Evolutionary conservation across 2,329 filamentous ascomycete species (phyloP), one percentile per base, ranked within the genome.

Genomic region (Pseudonectria buxi): DNA sequence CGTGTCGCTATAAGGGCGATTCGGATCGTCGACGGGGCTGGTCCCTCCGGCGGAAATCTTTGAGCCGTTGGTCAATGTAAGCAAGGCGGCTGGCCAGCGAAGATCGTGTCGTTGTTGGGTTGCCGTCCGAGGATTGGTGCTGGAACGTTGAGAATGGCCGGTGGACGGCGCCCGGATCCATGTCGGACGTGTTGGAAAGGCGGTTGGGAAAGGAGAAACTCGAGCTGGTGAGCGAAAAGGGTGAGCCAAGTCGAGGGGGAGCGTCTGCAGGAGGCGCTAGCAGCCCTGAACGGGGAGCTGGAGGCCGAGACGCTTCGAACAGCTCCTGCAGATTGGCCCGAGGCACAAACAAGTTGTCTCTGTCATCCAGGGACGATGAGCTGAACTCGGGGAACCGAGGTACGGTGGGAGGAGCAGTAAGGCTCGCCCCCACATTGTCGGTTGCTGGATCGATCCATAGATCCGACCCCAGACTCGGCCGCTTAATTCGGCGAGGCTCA

Each of bases 131-230:
- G 14, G 62, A 55, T 45, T 72, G 69, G 5, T 22, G 5, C 44
- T 78, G 74, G 25, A 78, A 62, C 0, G 76, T 81, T 10, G 75
- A 70, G 53, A 76, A 79, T 2, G 72, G 72, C 18, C 69, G 65
- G 4, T 67, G 64, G 37, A 69, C 56, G 34, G 64, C 55, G 14
- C 63, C 61, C 32, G 67, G 47, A 31, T 71, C 67, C 24, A 74
- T 59, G 27, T 60, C 63, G 10, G 61, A 57, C 3, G 67, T 63
- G 44, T 70, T 68, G 24, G 66, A 69, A 22, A 72, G 54, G 27
- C 77, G 68, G 39, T 72, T 74, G n/a, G 78, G 77, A 43, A 80
- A 77, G 30, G 76, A 80, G 49, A 76, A 68, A 54, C 71, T 77
- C 10, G 69, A 64, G 36, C 56, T 63, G 9, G 64, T 54, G 24